phyloP scores from a whole-genome alignment of 2,329 filamentous ascomycete genomes.

The Periglandula ipomoeae region DNA sequence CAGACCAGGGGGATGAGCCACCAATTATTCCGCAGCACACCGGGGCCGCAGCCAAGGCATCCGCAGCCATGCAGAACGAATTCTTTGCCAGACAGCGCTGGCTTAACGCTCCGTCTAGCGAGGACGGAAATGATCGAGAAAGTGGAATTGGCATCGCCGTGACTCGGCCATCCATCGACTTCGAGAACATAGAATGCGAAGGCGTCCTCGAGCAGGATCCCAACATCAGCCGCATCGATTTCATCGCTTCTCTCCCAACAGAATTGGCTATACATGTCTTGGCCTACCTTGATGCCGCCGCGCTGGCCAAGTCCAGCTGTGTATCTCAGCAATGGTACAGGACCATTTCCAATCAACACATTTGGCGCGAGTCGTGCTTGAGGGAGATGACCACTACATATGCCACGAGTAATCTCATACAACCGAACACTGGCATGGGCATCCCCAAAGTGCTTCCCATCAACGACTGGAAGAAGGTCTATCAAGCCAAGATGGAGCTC shows the following conservation, averaged over 20 bases:
- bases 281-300: slow-evolving; percentile 43
- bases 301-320: slow-evolving; percentile 36
- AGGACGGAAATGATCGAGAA: slow-evolving; percentile 48
- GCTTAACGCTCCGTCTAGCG: slow-evolving; percentile 28
- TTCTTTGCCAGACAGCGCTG: slow-evolving; percentile 31
- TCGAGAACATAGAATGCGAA: slow-evolving; percentile 26
- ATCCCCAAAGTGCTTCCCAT: slow-evolving; percentile 45
- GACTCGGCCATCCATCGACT: slow-evolving; percentile 31
- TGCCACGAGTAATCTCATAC: slow-evolving; percentile 44
- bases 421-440: slow-evolving; percentile 46
- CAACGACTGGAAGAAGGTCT: slow-evolving; percentile 82
- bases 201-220: slow-evolving; percentile 23
- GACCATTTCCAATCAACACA: slow-evolving; percentile 42
- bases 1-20: slow-evolving; percentile 43
- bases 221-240: slow-evolving; percentile 46
- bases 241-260: slow-evolving; percentile 43
- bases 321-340: slow-evolving; percentile 44
- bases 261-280: slow-evolving; percentile 53
- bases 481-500: slow-evolving; percentile 65
- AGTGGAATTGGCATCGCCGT: slow-evolving; percentile 56
- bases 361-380: slow-evolving; percentile 56
- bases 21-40: slow-evolving; percentile 51
- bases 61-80: slow-evolving; percentile 51
- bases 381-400: slow-evolving; percentile 52
- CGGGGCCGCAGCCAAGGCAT: slow-evolving; percentile 52